These are phyloP conservation scores for Ulmus americana DNA, from an alignment of 331 rosid species.

Conservation along the genomic window DNA sequence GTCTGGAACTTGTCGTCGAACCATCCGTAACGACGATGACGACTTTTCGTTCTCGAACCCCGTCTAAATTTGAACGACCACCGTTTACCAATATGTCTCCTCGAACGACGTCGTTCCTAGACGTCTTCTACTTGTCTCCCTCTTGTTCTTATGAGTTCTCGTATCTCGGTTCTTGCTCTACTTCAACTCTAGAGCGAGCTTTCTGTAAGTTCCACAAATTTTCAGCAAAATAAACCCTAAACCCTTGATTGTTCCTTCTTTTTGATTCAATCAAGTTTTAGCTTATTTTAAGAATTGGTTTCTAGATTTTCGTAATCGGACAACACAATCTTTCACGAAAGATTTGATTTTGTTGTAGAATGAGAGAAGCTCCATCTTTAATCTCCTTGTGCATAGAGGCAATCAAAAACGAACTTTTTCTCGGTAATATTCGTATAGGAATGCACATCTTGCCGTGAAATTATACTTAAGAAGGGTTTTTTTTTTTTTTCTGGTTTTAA, in stretches of 20 bases:
- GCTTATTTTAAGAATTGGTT: neutral
- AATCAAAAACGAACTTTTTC: conserved; percentile 34
- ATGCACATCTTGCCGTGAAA: no score
- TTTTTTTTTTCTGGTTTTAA: neutral
- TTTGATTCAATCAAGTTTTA: no score
- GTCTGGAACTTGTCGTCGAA: neutral
- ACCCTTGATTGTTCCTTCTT: no score
- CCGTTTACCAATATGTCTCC: neutral
- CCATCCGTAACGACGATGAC: neutral
- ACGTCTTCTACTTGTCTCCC: neutral
- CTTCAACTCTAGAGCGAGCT: neutral
- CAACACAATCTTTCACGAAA: neutral
- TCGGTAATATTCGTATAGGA: conserved; percentile 23
- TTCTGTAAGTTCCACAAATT: neutral
- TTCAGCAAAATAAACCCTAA: no score
- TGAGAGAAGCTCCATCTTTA: conserved; percentile 58
- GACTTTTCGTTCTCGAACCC: neutral
- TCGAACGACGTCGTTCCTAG: neutral
- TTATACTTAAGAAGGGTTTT: neutral
- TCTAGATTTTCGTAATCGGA: neutral
- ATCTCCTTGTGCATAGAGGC: conserved; percentile 44
- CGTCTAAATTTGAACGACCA: no score
- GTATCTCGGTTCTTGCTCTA: neutral
- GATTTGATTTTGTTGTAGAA: neutral
- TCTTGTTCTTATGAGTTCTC: neutral